Conservation (phyloP, 2,329 filamentous ascomycete genomes). For the Penicillium sp. region DNA sequence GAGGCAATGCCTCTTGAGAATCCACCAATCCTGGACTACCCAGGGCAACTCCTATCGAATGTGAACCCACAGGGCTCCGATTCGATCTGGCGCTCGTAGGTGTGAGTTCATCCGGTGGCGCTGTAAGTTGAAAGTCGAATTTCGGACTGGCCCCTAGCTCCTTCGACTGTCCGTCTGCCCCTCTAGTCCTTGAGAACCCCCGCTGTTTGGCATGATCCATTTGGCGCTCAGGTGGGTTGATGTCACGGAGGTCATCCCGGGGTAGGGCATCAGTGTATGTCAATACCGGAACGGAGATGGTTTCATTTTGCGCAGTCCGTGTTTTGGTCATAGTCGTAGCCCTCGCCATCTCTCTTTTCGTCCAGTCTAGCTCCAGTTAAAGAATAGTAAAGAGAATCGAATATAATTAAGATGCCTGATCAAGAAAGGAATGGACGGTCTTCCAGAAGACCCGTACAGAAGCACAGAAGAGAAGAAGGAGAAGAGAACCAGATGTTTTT, state of each 20-base stretch:
- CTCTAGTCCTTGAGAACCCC: conserved; percentile 23
- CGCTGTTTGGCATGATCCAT: conserved; percentile 10
- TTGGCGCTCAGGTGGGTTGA: conserved; percentile 14
- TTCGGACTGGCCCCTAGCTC: conserved; percentile 17
- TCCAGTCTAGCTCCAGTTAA: neutral
- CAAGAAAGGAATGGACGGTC: conserved; percentile 38
- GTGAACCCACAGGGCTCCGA: conserved; percentile 35
- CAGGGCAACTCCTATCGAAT: conserved; percentile 71
- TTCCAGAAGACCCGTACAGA: conserved; percentile 39
- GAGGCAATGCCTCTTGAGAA: conserved; percentile 17
- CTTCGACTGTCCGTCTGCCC: conserved; percentile 18
- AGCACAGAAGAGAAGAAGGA: conserved; percentile 7
- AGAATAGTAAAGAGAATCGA: conserved; percentile 3
- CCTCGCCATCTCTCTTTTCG: conserved; percentile 26
- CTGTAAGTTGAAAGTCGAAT: conserved; percentile 35
- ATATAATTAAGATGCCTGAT: conserved; percentile 15
- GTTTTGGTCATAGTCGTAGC: conserved; percentile 31
- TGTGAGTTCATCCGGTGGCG: conserved; percentile 27
- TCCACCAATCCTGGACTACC: conserved; percentile 61
- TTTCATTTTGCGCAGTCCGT: conserved; percentile 27
- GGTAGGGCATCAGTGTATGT: conserved; percentile 34
- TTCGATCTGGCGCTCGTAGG: conserved; percentile 14
- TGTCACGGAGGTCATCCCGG: conserved; percentile 29
- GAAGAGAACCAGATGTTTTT: neutral
- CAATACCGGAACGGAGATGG: conserved; percentile 34